Evolutionary conservation across 2,329 filamentous ascomycete species (phyloP).

Genomic region (Colletotrichum eremochloae): DNA sequence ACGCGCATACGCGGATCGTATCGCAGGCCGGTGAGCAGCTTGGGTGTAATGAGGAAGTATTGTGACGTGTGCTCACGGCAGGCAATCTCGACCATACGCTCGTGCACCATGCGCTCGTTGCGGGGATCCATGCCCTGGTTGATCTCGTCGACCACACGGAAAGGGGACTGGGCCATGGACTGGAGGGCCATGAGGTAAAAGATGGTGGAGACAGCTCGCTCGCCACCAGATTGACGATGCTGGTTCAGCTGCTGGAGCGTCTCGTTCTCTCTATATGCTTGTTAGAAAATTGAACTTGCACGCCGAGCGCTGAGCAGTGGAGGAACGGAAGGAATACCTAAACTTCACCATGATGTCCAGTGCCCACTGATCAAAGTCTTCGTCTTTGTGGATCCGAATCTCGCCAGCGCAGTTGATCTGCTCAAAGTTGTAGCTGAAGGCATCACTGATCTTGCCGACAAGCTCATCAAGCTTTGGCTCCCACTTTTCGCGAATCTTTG

Average conservation of each 20-base stretch:
- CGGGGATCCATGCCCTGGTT: conserved; percentile 99
- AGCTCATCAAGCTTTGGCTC: conserved; percentile 86
- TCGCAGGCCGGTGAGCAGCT: conserved; percentile 85
- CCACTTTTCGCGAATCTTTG: conserved; percentile 78
- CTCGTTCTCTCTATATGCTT: conserved; percentile 76
- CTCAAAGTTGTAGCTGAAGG: conserved; percentile 93
- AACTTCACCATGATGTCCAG: conserved; percentile 97
- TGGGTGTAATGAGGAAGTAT: conserved; percentile 98
- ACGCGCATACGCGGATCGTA: conserved; percentile 95
- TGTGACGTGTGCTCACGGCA: conserved; percentile 84
- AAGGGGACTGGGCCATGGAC: conserved; percentile 91
- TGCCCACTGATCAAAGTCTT: conserved; percentile 94
- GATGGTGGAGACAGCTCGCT: conserved; percentile 95
- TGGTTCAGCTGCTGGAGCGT: conserved; percentile 86
- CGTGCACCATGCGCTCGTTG: conserved; percentile 98
- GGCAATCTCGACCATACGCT: conserved; percentile 97
- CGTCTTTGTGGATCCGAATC: conserved; percentile 88
- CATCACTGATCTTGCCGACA: conserved; percentile 85
- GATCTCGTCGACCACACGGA: conserved; percentile 99
- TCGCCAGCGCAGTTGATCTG: conserved; percentile 95
- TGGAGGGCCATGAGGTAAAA: conserved; percentile 99
- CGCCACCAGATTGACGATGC: conserved; percentile 95
- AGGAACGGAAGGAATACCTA: conserved; percentile 69
- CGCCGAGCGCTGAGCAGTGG: not conserved
- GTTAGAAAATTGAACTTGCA: conserved; percentile 5